phyloP scores from a whole-genome alignment of 768 basidiomycete species.

The Rhizopogon vesiculosus region DNA sequence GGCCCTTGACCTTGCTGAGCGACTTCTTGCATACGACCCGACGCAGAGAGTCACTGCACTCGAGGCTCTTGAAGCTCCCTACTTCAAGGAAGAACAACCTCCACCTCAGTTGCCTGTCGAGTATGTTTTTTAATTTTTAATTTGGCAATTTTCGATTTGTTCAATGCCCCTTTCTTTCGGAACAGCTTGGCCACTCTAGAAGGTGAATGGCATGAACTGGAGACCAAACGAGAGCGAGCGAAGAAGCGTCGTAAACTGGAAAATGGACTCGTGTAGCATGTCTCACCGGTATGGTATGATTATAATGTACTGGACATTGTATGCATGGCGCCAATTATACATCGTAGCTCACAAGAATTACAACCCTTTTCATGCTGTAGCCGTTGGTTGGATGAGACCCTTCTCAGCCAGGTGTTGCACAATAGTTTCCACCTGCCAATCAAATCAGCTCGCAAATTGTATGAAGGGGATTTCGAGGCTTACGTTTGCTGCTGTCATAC shows the following conservation, averaged over 20 bases:
- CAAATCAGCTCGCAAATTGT: constrained; percentile 1
- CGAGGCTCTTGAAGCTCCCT: constrained; percentile 77
- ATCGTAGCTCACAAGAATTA: constrained; percentile 7
- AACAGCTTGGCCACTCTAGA: constrained; percentile 70
- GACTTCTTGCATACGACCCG: constrained; percentile 79
- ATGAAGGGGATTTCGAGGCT: constrained; percentile 15
- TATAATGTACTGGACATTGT: constrained; percentile 24
- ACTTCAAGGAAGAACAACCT: constrained; percentile 83
- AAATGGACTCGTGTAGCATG: constrained; percentile 23
- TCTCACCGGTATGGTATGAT: constrained; percentile 6
- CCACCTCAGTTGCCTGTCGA: constrained; percentile 67
- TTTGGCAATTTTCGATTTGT: neutral
- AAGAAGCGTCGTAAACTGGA: constrained; percentile 73
- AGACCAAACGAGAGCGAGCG: constrained; percentile 88
- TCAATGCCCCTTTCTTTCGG: constrained; percentile 1
- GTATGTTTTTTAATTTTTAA: constrained; percentile 39
- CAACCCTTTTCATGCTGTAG: constrained; percentile 12
- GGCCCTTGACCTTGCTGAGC: constrained; percentile 83
- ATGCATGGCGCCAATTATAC: constrained; percentile 8
- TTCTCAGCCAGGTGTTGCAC: constrained; percentile 79
- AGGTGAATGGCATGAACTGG: constrained; percentile 98
- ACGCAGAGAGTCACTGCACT: constrained; percentile 66
- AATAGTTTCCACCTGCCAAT: constrained; percentile 70
- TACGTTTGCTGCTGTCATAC: constrained; percentile 84
- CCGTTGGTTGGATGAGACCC: constrained; percentile 47